phyloP scores from a whole-genome alignment of 129 eudicot genomes.

The Chrysanthemum seticuspe region DNA sequence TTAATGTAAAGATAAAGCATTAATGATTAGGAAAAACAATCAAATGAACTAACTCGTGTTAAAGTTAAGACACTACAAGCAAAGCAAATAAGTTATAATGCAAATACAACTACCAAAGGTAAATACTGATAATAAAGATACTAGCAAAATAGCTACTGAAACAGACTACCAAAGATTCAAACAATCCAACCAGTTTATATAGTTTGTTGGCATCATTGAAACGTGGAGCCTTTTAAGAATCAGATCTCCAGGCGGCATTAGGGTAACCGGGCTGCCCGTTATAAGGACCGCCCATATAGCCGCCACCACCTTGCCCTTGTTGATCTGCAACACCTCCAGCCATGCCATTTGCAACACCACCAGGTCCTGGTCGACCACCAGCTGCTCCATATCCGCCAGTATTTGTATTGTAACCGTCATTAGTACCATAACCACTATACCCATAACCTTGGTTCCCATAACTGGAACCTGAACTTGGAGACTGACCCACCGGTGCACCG shows the following conservation, averaged over 20 bases:
- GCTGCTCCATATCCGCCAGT: constrained; percentile 38
- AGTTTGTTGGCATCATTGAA: constrained; percentile 13
- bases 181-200: constrained; percentile 40
- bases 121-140: constrained; percentile 20
- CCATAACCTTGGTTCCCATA: constrained; percentile 61
- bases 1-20: constrained; percentile 10
- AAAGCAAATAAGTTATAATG: constrained; percentile 31
- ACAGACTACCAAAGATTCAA: constrained; percentile 37
- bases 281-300: constrained; percentile 38
- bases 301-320: constrained; percentile 36
- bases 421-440: constrained; percentile 40
- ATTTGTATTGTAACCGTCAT: constrained; percentile 41
- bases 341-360: constrained; percentile 37
- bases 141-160: constrained; percentile 39
- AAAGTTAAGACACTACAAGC: constrained; percentile 33
- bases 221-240: constrained; percentile 25
- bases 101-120: constrained; percentile 28
- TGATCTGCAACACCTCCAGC: constrained; percentile 40
- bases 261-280: constrained; percentile 50
- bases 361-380: constrained; percentile 39
- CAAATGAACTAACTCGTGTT: constrained; percentile 27
- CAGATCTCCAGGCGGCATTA: constrained; percentile 39
- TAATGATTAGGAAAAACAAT: neutral
- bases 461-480: constrained; percentile 47
- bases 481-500: constrained; percentile 44